These are phyloP conservation scores for Pholiota conissans DNA, from an alignment of 768 basidiomycete species.

Conservation along the genomic window DNA sequence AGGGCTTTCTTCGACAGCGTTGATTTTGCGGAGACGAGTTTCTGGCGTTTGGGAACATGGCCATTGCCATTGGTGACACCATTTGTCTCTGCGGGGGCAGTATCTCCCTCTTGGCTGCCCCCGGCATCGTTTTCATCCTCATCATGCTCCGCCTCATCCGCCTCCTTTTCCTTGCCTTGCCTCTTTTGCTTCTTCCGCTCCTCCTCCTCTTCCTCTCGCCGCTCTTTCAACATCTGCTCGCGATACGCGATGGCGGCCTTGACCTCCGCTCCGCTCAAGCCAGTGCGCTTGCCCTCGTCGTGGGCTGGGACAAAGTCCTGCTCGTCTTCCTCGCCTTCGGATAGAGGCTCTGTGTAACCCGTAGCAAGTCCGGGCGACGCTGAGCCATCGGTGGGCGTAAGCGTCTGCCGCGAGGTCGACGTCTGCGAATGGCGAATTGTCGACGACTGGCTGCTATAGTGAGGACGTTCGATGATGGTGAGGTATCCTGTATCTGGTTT, in stretches of 20 bases:
- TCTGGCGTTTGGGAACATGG: slow-evolving; percentile 40
- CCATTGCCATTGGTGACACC: slow-evolving; percentile 1
- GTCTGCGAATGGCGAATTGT: slow-evolving; percentile 31
- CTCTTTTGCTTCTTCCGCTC: slow-evolving; percentile 19
- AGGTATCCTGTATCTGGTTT: slow-evolving; percentile 86
- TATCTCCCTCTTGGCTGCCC: slow-evolving; percentile 21
- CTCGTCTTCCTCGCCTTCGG: slow-evolving; percentile 86
- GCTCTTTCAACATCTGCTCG: slow-evolving; percentile 71
- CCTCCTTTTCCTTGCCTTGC: slow-evolving; percentile 26
- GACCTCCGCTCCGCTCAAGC: slow-evolving; percentile 71
- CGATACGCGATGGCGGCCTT: slow-evolving; percentile 86
- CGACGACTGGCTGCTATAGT: slow-evolving; percentile 39
- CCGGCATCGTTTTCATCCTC: slow-evolving; percentile 6
- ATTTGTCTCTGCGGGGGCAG: slow-evolving; percentile 20
- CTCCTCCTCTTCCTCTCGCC: slow-evolving; percentile 30
- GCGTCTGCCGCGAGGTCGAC: slow-evolving; percentile 15
- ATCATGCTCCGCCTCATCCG: slow-evolving; percentile 14
- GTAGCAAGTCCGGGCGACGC: slow-evolving; percentile 33
- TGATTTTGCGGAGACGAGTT: slow-evolving; percentile 25
- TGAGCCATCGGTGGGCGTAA: slow-evolving; percentile 37
- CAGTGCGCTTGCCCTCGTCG: slow-evolving; percentile 82
- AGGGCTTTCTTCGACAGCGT: slow-evolving; percentile 34
- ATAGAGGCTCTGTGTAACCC: slow-evolving; percentile 83
- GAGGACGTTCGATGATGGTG: slow-evolving; percentile 74
- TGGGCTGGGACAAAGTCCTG: slow-evolving; percentile 73